phyloP scores from a whole-genome alignment of 192 early-diverging fungal genomes.

The Coemansia asiatica region DNA sequence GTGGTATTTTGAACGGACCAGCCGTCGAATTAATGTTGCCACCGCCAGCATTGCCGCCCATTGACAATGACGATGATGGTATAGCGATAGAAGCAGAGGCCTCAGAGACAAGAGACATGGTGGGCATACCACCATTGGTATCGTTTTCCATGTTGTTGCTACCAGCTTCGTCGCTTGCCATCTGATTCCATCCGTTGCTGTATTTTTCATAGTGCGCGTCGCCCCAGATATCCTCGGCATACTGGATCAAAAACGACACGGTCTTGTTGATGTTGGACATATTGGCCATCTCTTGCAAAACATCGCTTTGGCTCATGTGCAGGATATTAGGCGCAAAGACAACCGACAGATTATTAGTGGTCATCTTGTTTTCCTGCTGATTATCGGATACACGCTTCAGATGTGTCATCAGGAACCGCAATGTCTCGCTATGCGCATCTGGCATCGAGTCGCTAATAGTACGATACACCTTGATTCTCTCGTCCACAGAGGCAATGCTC shows the following conservation, averaged over 20 bases:
- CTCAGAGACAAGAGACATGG: constrained; percentile 5
- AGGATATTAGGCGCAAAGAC: constrained; percentile 91
- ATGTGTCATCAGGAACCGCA: constrained; percentile 64
- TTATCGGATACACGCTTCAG: constrained; percentile 63
- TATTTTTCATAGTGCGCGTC: constrained; percentile 13
- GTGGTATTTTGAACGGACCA: constrained; percentile 16
- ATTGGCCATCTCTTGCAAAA: constrained; percentile 66
- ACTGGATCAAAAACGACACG: constrained; percentile 68
- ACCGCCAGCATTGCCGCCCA: background rate
- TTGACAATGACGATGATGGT: no score
- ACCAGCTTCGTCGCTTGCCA: background rate
- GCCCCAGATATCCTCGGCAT: constrained; percentile 56
- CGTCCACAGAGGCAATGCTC: constrained; percentile 23
- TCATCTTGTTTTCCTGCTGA: constrained; percentile 81
- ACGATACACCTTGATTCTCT: constrained; percentile 44
- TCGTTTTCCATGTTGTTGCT: background rate
- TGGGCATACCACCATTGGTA: background rate
- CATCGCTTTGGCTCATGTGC: constrained; percentile 58
- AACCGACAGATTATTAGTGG: constrained; percentile 85
- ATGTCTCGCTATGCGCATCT: constrained; percentile 61
- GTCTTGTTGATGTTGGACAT: constrained; percentile 73
- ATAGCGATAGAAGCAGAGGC: background rate
- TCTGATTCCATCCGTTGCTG: background rate
- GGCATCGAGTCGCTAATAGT: constrained; percentile 61
- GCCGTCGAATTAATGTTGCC: background rate